phyloP scores from a whole-genome alignment of 2,329 filamentous ascomycete genomes.

The Hymenoscyphus repandus region DNA sequence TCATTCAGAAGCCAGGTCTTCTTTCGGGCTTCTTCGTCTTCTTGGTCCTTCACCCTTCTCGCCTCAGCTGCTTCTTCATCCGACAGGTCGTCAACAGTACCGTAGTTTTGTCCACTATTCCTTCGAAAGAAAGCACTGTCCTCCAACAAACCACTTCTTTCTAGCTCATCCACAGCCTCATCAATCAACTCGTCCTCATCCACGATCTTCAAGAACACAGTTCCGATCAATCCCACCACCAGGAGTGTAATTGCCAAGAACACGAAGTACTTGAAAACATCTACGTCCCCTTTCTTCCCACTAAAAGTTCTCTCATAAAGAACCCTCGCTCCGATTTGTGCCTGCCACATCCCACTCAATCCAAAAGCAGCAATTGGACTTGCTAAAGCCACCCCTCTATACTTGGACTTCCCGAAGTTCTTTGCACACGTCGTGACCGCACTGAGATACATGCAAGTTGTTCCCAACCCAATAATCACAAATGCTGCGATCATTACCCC shows the following conservation, averaged over 20 bases:
- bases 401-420: constrained; percentile 88
- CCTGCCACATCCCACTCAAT: constrained; percentile 92
- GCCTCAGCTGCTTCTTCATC: constrained; percentile 42
- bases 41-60: constrained; percentile 32
- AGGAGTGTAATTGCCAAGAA: constrained; percentile 74
- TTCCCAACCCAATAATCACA: constrained; percentile 74
- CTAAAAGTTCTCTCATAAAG: constrained; percentile 65
- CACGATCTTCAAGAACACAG: constrained; percentile 70
- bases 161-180: constrained; percentile 83
- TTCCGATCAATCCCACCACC: constrained; percentile 65
- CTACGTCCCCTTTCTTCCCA: constrained; percentile 57
- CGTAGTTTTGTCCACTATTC: constrained; percentile 53
- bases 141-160: constrained; percentile 76
- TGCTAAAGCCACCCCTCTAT: constrained; percentile 83
- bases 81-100: constrained; percentile 43
- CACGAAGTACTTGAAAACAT: constrained; percentile 82
- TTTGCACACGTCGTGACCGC: constrained; percentile 95
- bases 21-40: constrained; percentile 52
- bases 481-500: constrained; percentile 82
- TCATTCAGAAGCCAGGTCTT: constrained; percentile 90
- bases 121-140: constrained; percentile 68
- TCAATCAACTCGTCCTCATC: constrained; percentile 86
- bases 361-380: constrained; percentile 90
- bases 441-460: constrained; percentile 82
- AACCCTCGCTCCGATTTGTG: constrained; percentile 75